Percentiles rank a stretch among this genome's conserved stretches.
Conservation (phyloP, 2,329 filamentous ascomycete species). For the Elsinoe fawcettii region DNA sequence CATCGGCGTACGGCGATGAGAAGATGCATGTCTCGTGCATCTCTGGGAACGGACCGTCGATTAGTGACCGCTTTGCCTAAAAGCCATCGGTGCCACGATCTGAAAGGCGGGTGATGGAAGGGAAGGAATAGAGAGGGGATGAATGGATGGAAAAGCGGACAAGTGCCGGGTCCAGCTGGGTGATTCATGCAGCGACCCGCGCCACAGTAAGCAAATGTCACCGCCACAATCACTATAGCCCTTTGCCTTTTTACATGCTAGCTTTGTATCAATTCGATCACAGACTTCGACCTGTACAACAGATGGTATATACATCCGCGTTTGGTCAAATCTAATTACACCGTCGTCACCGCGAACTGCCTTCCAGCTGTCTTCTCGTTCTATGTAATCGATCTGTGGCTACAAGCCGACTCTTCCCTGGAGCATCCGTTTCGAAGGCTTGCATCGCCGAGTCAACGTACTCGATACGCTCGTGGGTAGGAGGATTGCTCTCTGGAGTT, state of each 20-base stretch:
- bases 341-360: too few relatives aligned
- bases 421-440: too few relatives aligned
- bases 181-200: not conserved
- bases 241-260: not conserved
- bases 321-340: too few relatives aligned
- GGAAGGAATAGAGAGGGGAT: not conserved
- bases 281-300: too few relatives aligned
- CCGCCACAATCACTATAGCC: not conserved
- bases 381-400: too few relatives aligned
- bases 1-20: slow-evolving; percentile 15
- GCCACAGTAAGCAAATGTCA: not conserved
- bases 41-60: slow-evolving; percentile 12
- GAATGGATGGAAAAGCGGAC: slow-evolving; percentile 3
- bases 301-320: too few relatives aligned
- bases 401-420: too few relatives aligned
- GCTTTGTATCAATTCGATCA: not conserved
- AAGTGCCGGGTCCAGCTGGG: not conserved
- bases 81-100: slow-evolving; percentile 26
- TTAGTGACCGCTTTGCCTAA: slow-evolving; percentile 19
- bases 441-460: too few relatives aligned
- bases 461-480: not conserved
- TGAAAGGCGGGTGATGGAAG: slow-evolving; percentile 1
- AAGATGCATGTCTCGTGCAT: not conserved
- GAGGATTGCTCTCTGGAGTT: not conserved
- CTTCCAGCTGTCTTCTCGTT: too few relatives aligned